These are phyloP conservation scores for Beauveria caledonica DNA, from an alignment of 2,329 filamentous ascomycete species.

Conservation along the genomic window DNA sequence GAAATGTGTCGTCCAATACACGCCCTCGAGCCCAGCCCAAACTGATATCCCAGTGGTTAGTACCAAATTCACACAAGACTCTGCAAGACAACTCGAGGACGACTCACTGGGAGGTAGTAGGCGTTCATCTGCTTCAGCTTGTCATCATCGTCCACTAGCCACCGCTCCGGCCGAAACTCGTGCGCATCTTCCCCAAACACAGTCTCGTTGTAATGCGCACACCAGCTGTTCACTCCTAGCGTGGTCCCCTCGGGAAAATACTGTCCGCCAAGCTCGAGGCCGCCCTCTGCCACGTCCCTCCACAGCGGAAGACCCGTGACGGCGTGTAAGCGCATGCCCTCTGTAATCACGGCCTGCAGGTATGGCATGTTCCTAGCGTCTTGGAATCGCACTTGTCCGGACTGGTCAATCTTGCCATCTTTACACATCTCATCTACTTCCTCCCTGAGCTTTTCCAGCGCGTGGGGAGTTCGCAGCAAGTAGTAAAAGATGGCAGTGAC, in stretches of 20 bases:
- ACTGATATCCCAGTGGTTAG: constrained; percentile 18
- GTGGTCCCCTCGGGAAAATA: constrained; percentile 25
- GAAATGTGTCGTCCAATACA: constrained; percentile 38
- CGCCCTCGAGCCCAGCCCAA: constrained; percentile 32
- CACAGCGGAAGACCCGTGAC: constrained; percentile 41
- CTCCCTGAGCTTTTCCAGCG: constrained; percentile 16
- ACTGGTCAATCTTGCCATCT: constrained; percentile 5
- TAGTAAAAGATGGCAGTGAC: constrained; percentile 37
- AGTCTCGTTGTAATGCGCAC: constrained; percentile 23
- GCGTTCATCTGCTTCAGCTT: constrained; percentile 22
- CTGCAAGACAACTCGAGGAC: neutral
- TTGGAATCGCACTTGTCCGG: constrained; percentile 23
- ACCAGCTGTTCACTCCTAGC: constrained; percentile 30
- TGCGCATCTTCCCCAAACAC: constrained; percentile 27
- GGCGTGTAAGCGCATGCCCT: constrained; percentile 42
- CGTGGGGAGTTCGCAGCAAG: constrained; percentile 26
- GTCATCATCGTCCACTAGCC: constrained; percentile 24
- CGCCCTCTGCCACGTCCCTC: constrained; percentile 37
- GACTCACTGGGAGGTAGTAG: constrained; percentile 22
- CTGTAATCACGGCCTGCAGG: constrained; percentile 45
- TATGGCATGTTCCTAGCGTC: constrained; percentile 38
- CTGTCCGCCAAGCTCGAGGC: constrained; percentile 29
- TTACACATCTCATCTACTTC: constrained; percentile 17
- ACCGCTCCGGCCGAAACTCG: constrained; percentile 32
- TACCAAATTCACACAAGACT: neutral